Base-by-base conservation (phyloP, 1,284 basidiomycete species). In the Takashimella tepidaria region DNA sequence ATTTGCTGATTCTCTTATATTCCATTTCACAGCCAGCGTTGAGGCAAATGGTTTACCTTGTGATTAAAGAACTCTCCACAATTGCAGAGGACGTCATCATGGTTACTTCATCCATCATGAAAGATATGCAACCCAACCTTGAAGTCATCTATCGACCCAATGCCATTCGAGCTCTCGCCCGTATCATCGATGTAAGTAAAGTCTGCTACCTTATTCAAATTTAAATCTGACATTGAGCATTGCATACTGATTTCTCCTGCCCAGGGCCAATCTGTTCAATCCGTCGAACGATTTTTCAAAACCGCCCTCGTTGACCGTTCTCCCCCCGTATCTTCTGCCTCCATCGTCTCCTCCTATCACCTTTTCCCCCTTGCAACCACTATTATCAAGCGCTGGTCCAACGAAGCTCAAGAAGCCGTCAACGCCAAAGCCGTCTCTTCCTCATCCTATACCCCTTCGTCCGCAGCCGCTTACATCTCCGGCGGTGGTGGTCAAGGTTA, bases 41-140 rank as follows among this genome's bases (percentile, higher is more conserved):
- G 53, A 85, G 96, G 60, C 96, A 99, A 78, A 95, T 95, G 81
- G 95, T 98, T 42, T 98, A 98, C 79, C 83, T 99, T 55, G 89
- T 93, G 50, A 97, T 99, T 80, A 99, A 98, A 79, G 96, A 99
- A 77, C 83, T 99, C 19, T 88, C 92, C 25, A 86, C 84, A 43
- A 88, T 89, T n/a, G 92, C 96, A 19, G 92, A 99, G 76, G 96
- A 98, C 80, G 91, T 98, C 40, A 97, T 99, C 69, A 99, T 99
- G 92, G 93, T 98, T 64, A 99, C 96, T 5, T 92, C 89, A 70
- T 97, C 92, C 70, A 98, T 99, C 76, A 98, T 98, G 93, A 98
- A 98, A 81, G 95, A 99, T 72, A 98, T 98, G 91, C 95, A 98
- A 72, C 89, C 93, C 49, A 98, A 98, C 74, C 88, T 92, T 49